Evolutionary conservation across 2,329 filamentous ascomycete species (phyloP).

Genomic region (Emmonsiellopsis sp.): DNA sequence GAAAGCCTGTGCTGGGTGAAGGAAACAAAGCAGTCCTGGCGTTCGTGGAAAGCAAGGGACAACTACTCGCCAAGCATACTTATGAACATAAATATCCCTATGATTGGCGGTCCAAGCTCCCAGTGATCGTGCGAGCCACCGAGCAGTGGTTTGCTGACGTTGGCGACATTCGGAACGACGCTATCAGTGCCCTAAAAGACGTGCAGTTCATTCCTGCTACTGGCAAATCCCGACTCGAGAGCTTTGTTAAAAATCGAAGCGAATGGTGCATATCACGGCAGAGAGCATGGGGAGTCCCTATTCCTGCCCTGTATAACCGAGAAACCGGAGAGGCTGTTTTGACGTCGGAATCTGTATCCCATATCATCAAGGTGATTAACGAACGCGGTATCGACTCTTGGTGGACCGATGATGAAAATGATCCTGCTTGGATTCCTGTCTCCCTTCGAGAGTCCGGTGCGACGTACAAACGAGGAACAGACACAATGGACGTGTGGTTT

Average conservation of each 20-base stretch:
- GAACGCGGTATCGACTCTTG: slow-evolving; percentile 80
- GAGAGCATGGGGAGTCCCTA: slow-evolving; percentile 91
- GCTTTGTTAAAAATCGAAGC: slow-evolving; percentile 76
- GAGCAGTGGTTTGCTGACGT: slow-evolving; percentile 98
- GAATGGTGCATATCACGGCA: slow-evolving; percentile 99
- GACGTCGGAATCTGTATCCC: slow-evolving; percentile 66
- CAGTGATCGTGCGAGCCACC: slow-evolving; percentile 83
- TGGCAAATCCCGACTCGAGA: slow-evolving; percentile 66
- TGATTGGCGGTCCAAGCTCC: slow-evolving; percentile 92
- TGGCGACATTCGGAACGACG: slow-evolving; percentile 65
- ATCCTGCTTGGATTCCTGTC: slow-evolving; percentile 66
- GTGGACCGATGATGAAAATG: slow-evolving; percentile 76
- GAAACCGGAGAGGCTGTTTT: slow-evolving; percentile 66
- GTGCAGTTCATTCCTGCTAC: slow-evolving; percentile 72
- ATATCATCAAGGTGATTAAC: slow-evolving; percentile 72
- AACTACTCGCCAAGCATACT: slow-evolving; percentile 60
- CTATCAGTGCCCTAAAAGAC: slow-evolving; percentile 58
- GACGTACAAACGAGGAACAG: slow-evolving; percentile 63
- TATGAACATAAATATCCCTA: slow-evolving; percentile 93
- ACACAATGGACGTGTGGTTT: slow-evolving; percentile 99
- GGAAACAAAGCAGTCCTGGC: slow-evolving; percentile 63
- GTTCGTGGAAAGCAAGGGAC: slow-evolving; percentile 50
- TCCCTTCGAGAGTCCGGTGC: slow-evolving; percentile 42
- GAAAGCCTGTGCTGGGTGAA: slow-evolving; percentile 61
- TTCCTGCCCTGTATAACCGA: slow-evolving; percentile 74